Evolutionary conservation across 2,329 filamentous ascomycete genomes (phyloP).

Genomic region (Myriosclerotinia curreyana): DNA sequence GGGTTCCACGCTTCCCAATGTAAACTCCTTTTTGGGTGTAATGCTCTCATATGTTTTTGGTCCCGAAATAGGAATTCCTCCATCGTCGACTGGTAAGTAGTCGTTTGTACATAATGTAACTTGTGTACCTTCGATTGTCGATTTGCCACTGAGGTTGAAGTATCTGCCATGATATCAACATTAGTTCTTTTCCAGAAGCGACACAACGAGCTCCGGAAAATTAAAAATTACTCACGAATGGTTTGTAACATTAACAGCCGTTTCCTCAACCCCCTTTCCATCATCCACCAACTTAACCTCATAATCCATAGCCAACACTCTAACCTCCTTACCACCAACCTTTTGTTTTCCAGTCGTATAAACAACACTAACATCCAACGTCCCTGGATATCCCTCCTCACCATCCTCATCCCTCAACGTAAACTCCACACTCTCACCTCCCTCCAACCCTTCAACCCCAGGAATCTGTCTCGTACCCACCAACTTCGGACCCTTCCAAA

Average conservation of each 20-base stretch:
- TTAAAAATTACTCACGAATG: constrained; percentile 63
- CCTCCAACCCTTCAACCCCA: constrained; percentile 51
- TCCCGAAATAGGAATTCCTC: constrained; percentile 67
- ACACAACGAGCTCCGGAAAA: not conserved
- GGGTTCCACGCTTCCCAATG: constrained; percentile 62
- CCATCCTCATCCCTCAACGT: constrained; percentile 69
- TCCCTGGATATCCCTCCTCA: constrained; percentile 87
- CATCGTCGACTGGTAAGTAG: constrained; percentile 71
- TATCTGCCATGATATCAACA: constrained; percentile 43
- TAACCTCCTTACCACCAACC: constrained; percentile 59
- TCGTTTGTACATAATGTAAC: constrained; percentile 56
- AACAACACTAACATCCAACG: constrained; percentile 71
- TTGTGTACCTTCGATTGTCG: constrained; percentile 61
- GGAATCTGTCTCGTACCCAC: constrained; percentile 52
- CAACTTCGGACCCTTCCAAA: constrained; percentile 69
- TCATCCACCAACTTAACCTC: constrained; percentile 73
- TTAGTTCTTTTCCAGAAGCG: not conserved
- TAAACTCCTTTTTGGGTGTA: constrained; percentile 64
- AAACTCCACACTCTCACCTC: constrained; percentile 66
- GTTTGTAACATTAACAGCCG: constrained; percentile 89
- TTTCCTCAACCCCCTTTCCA: constrained; percentile 67
- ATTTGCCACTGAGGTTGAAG: constrained; percentile 58
- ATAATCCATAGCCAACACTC: constrained; percentile 81
- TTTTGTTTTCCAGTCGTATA: constrained; percentile 74
- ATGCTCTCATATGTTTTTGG: constrained; percentile 63